Evolutionary conservation across 23 red algal species (phyloP).

Genomic region (Agarophyton chilense): DNA sequence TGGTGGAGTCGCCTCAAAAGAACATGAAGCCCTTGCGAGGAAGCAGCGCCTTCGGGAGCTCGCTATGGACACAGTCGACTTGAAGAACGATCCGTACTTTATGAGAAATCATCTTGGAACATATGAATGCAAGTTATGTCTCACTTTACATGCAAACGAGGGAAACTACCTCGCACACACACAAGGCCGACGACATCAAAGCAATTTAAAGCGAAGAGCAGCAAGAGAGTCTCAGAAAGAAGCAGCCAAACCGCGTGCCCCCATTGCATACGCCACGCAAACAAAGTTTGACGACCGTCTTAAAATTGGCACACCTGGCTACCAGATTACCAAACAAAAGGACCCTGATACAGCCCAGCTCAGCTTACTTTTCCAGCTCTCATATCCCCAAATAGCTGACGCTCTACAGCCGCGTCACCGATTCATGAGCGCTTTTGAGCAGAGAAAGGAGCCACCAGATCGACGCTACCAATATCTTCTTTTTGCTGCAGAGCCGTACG

Average conservation of each 20-base stretch:
- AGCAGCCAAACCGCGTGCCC: conserved; percentile 69
- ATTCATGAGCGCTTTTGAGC: conserved; percentile 97
- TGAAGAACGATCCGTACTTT: conserved; percentile 91
- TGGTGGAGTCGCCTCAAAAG: conserved; percentile 77
- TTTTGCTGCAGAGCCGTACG: conserved; percentile 94
- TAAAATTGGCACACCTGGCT: conserved; percentile 74
- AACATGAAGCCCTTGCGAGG: conserved; percentile 64
- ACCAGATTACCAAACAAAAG: conserved; percentile 82
- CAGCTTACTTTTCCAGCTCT: conserved; percentile 75
- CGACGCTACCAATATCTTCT: conserved; percentile 80
- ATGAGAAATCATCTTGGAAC: conserved; percentile 95
- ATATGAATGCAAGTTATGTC: conserved; percentile 96
- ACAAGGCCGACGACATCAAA: conserved; percentile 90
- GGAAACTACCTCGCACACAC: conserved; percentile 98
- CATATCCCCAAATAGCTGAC: conserved; percentile 84
- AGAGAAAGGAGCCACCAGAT: conserved; percentile 78
- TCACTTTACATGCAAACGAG: conserved; percentile 90
- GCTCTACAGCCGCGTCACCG: conserved; percentile 88
- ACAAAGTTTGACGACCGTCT: conserved; percentile 13
- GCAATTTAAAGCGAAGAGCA: conserved; percentile 81
- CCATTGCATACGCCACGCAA: conserved; percentile 9
- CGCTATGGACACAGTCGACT: conserved; percentile 87
- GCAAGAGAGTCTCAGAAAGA: conserved; percentile 68
- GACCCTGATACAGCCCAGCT: conserved; percentile 64
- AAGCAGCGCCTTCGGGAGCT: conserved; percentile 76